Conservation (phyloP, 2,329 filamentous ascomycete species). For the Exophiala sp. region DNA sequence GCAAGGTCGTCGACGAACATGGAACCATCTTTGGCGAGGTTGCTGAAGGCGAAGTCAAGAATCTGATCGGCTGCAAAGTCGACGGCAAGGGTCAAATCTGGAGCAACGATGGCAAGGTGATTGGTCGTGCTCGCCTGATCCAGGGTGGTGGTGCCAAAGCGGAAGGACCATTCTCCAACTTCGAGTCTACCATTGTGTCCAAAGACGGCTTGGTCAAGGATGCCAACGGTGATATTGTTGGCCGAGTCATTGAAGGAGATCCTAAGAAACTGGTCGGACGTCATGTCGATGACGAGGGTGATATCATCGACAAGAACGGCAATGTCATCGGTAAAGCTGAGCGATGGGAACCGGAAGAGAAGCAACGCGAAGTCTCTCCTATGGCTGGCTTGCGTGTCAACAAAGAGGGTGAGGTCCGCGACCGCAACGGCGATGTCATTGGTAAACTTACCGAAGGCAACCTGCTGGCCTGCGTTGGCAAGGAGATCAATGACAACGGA, state of each 20-base stretch:
- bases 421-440: slow-evolving; percentile 43
- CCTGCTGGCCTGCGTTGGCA: slow-evolving; percentile 38
- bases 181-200: slow-evolving; percentile 50
- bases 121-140: slow-evolving; percentile 54
- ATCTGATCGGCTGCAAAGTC: slow-evolving; percentile 56
- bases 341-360: slow-evolving; percentile 58
- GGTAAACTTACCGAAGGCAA: slow-evolving; percentile 43
- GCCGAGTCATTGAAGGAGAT: slow-evolving; percentile 59
- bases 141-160: slow-evolving; percentile 43
- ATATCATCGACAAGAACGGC: slow-evolving; percentile 61
- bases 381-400: slow-evolving; percentile 53
- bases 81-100: slow-evolving; percentile 59
- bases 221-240: slow-evolving; percentile 50
- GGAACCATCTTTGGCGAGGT: slow-evolving; percentile 56
- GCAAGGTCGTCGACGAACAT: slow-evolving; percentile 55
- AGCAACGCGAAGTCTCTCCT: slow-evolving; percentile 52
- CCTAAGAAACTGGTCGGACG: slow-evolving; percentile 59
- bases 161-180: slow-evolving; percentile 52
- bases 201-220: slow-evolving; percentile 54
- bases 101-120: slow-evolving; percentile 57
- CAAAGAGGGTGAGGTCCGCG: slow-evolving; percentile 46
- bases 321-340: slow-evolving; percentile 63
- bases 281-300: slow-evolving; percentile 62
- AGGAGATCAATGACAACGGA: slow-evolving; percentile 45
- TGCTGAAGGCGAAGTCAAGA: slow-evolving; percentile 51